Evolutionary conservation across 2,329 filamentous ascomycete species (phyloP), one percentile per base, ranked within the genome.

Genomic region (Magnaporthales sp.): DNA sequence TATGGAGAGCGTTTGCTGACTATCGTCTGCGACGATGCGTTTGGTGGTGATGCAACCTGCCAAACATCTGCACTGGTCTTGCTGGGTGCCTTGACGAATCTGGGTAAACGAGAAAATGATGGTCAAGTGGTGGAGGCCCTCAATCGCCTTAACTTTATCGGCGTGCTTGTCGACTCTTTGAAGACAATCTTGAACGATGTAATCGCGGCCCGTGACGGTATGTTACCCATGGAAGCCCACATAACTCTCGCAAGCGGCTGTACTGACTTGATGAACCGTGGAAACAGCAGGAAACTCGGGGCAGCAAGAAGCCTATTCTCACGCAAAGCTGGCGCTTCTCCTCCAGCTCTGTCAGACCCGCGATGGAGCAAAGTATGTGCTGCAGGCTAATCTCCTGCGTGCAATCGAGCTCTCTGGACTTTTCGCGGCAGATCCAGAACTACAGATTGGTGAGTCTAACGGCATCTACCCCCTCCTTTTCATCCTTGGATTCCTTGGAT

Each of bases 11-110:
- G 91, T 66, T 82, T 98, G 54, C 85, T 98, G 68, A 92, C 94
- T 71, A 88, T 92, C 29, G 83, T 97, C 60, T 97, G 93, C 74
- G 95, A 99, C 73, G 95, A 99, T 79, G 93, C 93, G 24, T 94
- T 93, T 75, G 89, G 90, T 68, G 92, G 93, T 54, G 90, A 94
- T 73, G 85, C 91, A 51, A 86, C 84, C 13, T 96, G 92, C 76
- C 91, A 96, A 74, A 88, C 96, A 3, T 90, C 94, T 0, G 93
- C 95, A 11, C 81, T 98, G 60, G 85, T 97, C 51, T 83, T 98
- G n/a, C 82, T 99, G 38, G 89, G 91, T 66, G 86, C 90, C 0
- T 78, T 98, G 15, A 88, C 96, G 32, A 86, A 87, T 60, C 80
- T 97, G 65, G 90, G 90, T 62, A 87, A 86, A 66, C 83, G 87